A percentile compares a stretch with the other conserved stretches of the same genome.
Evolutionary conservation across 2,329 filamentous ascomycete genomes (phyloP).

Genomic region (Teratosphaeria gauchensis): DNA sequence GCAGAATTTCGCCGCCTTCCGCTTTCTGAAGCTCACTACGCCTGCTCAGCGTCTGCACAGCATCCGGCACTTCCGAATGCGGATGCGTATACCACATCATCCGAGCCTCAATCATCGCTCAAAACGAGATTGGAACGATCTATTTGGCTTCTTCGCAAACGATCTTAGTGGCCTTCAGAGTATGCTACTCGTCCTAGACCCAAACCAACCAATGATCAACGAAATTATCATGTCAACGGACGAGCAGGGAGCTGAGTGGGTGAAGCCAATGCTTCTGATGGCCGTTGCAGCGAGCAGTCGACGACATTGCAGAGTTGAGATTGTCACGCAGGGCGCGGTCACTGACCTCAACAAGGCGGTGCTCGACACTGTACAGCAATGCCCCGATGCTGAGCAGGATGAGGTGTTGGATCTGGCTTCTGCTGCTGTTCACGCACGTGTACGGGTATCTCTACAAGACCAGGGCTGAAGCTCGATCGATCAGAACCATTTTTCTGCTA

Average conservation of each 20-base stretch:
- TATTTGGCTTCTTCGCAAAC: slow-evolving; percentile 21
- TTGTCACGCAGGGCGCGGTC: slow-evolving; percentile 17
- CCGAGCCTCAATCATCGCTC: slow-evolving; percentile 21
- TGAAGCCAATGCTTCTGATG: slow-evolving; percentile 23
- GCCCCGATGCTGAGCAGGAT: slow-evolving; percentile 5
- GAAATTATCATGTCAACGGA: slow-evolving; percentile 18
- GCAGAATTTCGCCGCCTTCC: slow-evolving; percentile 23
- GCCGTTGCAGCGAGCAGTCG: slow-evolving; percentile 14
- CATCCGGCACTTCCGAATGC: slow-evolving; percentile 21
- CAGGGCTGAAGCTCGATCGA: slow-evolving; percentile 3
- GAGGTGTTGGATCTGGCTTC: slow-evolving; percentile 12
- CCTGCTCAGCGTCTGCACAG: slow-evolving; percentile 17
- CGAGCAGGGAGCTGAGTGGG: slow-evolving; percentile 17
- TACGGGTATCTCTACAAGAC: slow-evolving; percentile 17
- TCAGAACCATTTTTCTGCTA: neutral
- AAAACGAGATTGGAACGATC: slow-evolving; percentile 20
- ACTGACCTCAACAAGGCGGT: slow-evolving; percentile 16
- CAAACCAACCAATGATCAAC: slow-evolving; percentile 20
- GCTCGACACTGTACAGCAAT: slow-evolving; percentile 2
- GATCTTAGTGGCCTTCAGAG: slow-evolving; percentile 22
- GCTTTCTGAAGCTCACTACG: slow-evolving; percentile 21
- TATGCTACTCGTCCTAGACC: slow-evolving; percentile 19
- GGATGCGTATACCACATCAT: slow-evolving; percentile 24
- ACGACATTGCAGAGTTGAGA: slow-evolving; percentile 19
- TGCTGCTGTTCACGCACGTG: slow-evolving; percentile 16